Conservation (phyloP, 352 stramenopile species). For the Phytophthora macrochlamydospora region DNA sequence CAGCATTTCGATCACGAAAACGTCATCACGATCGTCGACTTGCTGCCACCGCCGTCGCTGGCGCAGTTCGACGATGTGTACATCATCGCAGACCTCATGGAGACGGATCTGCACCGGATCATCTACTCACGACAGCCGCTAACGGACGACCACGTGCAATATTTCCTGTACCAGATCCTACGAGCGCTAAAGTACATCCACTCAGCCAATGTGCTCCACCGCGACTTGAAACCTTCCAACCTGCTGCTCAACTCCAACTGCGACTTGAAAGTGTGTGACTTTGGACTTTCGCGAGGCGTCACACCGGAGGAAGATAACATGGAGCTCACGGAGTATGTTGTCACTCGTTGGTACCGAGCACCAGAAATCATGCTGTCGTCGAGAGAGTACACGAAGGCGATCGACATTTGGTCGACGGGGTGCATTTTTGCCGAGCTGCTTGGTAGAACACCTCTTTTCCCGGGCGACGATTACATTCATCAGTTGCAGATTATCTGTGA, state of each 20-base stretch:
- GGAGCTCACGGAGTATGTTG: constrained; percentile 93
- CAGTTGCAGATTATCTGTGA: constrained; percentile 97
- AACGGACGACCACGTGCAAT: constrained; percentile 93
- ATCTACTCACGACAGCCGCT: constrained; percentile 96
- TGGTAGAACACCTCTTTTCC: constrained; percentile 91
- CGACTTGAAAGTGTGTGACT: constrained; percentile 93
- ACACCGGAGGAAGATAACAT: constrained; percentile 88
- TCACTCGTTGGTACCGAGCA: constrained; percentile 94
- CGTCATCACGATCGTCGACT: constrained; percentile 95
- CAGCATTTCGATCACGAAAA: constrained; percentile 95
- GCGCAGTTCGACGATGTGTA: constrained; percentile 98
- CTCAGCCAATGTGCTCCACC: constrained; percentile 93
- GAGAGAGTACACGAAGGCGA: constrained; percentile 96
- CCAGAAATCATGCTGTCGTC: constrained; percentile 97
- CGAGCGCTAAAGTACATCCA: constrained; percentile 95
- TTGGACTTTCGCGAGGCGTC: constrained; percentile 88
- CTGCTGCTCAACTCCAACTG: constrained; percentile 96
- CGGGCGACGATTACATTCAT: constrained; percentile 99
- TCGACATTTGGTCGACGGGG: constrained; percentile 96
- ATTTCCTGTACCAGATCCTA: constrained; percentile 97
- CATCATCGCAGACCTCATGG: constrained; percentile 98
- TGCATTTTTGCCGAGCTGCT: constrained; percentile 96
- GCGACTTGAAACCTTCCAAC: constrained; percentile 98
- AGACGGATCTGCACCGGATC: constrained; percentile 98
- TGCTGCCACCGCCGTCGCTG: constrained; percentile 93